phyloP scores from a whole-genome alignment of 345 rosid genomes.

The Populus davidiana region DNA sequence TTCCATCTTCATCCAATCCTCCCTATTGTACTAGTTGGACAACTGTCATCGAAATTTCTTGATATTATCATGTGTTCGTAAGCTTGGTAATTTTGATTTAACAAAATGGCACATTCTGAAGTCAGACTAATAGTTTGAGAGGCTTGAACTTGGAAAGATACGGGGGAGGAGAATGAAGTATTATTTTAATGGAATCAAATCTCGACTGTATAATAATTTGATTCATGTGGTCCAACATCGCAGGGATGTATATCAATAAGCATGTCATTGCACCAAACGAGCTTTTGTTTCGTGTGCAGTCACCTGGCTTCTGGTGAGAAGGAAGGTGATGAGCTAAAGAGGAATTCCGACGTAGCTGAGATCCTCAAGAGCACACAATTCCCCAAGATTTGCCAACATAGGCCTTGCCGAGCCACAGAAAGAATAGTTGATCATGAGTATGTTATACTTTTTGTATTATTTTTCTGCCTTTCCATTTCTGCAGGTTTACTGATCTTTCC shows the following conservation, averaged over 20 bases:
- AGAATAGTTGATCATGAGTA: slow-evolving; percentile 79
- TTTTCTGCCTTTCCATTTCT: not conserved
- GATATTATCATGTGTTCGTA: not conserved
- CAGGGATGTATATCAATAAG: slow-evolving; percentile 94
- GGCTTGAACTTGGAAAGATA: not conserved
- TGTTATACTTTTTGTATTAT: slow-evolving; percentile 12
- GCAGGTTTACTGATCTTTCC: not conserved
- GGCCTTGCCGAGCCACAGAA: slow-evolving; percentile 60
- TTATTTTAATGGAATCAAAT: not conserved
- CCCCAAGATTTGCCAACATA: slow-evolving; percentile 60
- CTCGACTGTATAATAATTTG: not conserved
- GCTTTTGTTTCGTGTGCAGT: slow-evolving; percentile 91
- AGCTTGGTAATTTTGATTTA: not conserved
- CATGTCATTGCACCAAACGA: slow-evolving; percentile 87
- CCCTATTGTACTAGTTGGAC: not conserved
- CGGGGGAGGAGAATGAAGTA: not conserved
- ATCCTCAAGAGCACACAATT: slow-evolving; percentile 74
- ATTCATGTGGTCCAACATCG: not conserved
- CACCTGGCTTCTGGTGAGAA: slow-evolving; percentile 97
- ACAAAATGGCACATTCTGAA: not conserved
- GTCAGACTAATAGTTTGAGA: not conserved
- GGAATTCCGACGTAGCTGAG: slow-evolving; percentile 85
- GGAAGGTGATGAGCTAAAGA: slow-evolving; percentile 86
- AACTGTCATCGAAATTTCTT: not conserved
- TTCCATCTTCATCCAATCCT: not conserved